Conservation (phyloP, 1,284 basidiomycete species). For the Tausonia pullulans region DNA sequence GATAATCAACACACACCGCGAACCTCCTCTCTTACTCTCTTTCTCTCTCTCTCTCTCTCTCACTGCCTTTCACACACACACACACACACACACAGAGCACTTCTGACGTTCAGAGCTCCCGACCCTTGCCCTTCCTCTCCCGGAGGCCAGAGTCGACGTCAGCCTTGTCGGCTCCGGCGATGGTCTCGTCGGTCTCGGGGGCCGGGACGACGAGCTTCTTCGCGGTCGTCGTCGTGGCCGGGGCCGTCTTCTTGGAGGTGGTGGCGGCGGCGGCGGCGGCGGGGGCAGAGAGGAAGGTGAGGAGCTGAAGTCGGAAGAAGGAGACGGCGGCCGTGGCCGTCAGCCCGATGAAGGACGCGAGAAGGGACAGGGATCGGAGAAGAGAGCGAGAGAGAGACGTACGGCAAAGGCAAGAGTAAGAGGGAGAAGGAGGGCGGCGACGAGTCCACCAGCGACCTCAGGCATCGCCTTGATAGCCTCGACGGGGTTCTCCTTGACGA, state of each 20-base stretch:
- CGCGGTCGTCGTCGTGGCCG: background rate
- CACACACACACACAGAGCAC: background rate
- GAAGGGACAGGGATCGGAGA: background rate
- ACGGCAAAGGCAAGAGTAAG: background rate
- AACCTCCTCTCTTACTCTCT: background rate
- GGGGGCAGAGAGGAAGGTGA: background rate
- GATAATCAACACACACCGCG: background rate
- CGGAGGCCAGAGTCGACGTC: background rate
- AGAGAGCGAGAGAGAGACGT: background rate
- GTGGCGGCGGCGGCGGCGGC: background rate
- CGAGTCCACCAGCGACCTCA: background rate
- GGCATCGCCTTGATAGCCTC: slow-evolving; percentile 61
- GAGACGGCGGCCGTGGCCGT: background rate
- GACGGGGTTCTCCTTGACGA: slow-evolving; percentile 48
- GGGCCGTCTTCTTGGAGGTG: background rate
- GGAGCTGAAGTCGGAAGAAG: background rate
- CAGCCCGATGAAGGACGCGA: background rate
- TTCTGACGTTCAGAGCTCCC: background rate
- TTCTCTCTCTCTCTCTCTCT: background rate
- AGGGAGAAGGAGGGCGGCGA: background rate
- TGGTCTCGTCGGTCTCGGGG: background rate
- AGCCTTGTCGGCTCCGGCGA: background rate
- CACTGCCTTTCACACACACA: background rate
- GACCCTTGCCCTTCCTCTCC: slow-evolving; percentile 6
- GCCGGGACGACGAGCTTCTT: background rate